Evolutionary conservation across 352 stramenopile species (phyloP).

Genomic region (Globisporangium sylvaticum): DNA sequence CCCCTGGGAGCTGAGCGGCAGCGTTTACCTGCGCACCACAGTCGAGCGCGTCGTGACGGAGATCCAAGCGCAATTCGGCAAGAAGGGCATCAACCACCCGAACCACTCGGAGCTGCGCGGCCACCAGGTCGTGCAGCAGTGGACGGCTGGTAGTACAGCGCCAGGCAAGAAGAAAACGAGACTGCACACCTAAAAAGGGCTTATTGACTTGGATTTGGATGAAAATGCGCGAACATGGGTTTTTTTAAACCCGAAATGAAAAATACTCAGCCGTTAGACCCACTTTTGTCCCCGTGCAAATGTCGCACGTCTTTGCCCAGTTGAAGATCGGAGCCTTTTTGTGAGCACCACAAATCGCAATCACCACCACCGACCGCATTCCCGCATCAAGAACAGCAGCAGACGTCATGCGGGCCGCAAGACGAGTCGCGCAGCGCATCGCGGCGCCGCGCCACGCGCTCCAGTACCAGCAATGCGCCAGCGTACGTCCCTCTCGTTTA

Average conservation of each 20-base stretch:
- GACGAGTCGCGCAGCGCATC: conserved; percentile 9
- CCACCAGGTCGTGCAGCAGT: conserved; percentile 39
- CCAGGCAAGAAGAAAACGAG: conserved; percentile 16
- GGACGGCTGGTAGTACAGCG: not conserved
- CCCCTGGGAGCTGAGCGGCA: conserved; percentile 84
- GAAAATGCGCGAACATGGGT: too few species aligned
- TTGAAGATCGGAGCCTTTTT: not conserved
- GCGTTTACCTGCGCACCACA: conserved; percentile 49
- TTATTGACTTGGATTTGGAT: too few species aligned
- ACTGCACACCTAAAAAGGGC: too few species aligned
- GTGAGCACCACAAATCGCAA: not conserved
- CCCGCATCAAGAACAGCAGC: too few species aligned
- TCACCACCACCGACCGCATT: not conserved
- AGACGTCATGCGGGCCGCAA: conserved; percentile 2
- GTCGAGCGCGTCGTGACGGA: conserved; percentile 28
- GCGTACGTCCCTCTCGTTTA: conserved; percentile 8
- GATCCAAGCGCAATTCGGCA: conserved; percentile 25
- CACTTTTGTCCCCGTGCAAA: too few species aligned
- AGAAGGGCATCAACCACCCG: conserved; percentile 42
- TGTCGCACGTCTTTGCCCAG: not conserved
- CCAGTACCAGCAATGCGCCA: conserved; percentile 19
- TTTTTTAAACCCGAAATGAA: too few species aligned
- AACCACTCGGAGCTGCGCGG: conserved; percentile 63
- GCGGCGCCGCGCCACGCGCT: conserved; percentile 4
- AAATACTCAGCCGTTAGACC: too few species aligned